Conservation (phyloP, 129 eudicot genomes). For the Saposhnikovia divaricata region DNA sequence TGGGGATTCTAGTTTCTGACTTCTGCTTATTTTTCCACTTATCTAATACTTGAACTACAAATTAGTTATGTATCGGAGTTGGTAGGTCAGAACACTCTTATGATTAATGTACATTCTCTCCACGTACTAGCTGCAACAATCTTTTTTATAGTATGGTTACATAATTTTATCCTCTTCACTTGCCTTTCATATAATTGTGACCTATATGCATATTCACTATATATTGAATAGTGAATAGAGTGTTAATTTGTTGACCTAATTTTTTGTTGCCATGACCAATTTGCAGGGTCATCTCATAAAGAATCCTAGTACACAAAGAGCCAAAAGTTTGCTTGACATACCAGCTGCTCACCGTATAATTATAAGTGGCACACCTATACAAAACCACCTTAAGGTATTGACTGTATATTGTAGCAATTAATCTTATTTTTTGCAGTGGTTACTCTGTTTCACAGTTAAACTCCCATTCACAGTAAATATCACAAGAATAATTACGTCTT, state of each 20-base stretch:
- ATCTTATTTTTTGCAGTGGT: no score
- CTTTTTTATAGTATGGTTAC: not conserved
- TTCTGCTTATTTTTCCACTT: not conserved
- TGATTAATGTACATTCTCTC: not conserved
- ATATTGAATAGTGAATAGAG: not conserved
- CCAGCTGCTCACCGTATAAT: no score
- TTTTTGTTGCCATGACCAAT: not conserved
- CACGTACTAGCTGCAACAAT: not conserved
- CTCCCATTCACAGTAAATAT: no score
- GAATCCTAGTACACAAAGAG: no score
- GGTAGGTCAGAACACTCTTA: not conserved
- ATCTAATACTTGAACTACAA: not conserved
- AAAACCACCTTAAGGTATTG: no score
- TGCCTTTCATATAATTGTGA: not conserved
- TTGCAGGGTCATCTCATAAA: conserved; percentile 93
- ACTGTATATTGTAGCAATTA: no score
- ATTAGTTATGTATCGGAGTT: not conserved
- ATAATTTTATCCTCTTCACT: not conserved
- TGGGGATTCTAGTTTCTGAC: not conserved
- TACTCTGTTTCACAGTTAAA: no score
- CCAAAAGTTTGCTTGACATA: no score
- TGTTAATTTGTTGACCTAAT: not conserved
- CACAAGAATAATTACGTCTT: no score
- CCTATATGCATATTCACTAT: not conserved
- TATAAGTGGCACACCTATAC: no score